Conservation (phyloP, 139 green algal genomes). For the Chlorella vulgaris region DNA sequence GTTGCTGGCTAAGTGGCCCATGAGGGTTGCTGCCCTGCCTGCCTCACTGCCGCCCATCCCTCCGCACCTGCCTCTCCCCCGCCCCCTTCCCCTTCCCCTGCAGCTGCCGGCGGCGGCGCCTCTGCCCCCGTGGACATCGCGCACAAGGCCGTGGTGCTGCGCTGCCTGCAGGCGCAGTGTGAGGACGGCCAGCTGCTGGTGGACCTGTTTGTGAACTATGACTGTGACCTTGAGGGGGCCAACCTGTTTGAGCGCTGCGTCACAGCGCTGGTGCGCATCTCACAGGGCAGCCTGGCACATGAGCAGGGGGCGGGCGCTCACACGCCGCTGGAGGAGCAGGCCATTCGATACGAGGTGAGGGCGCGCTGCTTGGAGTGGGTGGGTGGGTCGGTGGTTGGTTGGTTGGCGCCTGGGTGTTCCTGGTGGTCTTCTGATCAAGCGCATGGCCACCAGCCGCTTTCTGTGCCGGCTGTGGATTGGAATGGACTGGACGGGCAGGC, state of each 20-base stretch:
- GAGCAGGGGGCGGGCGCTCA: slow-evolving; percentile 13
- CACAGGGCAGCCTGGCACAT: slow-evolving; percentile 46
- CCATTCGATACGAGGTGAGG: slow-evolving; percentile 56
- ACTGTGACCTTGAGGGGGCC: slow-evolving; percentile 85
- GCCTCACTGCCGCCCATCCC: neutral
- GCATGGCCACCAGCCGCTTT: too few relatives aligned
- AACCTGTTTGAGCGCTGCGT: slow-evolving; percentile 91
- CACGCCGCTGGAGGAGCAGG: slow-evolving; percentile 45
- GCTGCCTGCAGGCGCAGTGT: slow-evolving; percentile 75
- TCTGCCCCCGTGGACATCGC: slow-evolving; percentile 42
- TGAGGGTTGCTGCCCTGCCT: too few relatives aligned
- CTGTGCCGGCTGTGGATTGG: too few relatives aligned
- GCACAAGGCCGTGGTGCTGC: slow-evolving; percentile 65
- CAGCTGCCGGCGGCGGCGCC: neutral
- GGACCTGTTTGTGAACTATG: slow-evolving; percentile 97
- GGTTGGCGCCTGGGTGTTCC: neutral
- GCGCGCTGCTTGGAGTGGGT: too few relatives aligned
- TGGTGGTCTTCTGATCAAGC: neutral
- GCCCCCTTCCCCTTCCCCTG: neutral
- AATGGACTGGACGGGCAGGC: neutral
- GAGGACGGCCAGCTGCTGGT: slow-evolving; percentile 78
- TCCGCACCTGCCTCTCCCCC: neutral
- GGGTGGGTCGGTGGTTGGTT: neutral
- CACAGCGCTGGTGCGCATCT: slow-evolving; percentile 80
- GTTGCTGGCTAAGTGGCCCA: too few relatives aligned